Conservation (phyloP, 345 rosid genomes). For the Aquilaria yunnanensis region DNA sequence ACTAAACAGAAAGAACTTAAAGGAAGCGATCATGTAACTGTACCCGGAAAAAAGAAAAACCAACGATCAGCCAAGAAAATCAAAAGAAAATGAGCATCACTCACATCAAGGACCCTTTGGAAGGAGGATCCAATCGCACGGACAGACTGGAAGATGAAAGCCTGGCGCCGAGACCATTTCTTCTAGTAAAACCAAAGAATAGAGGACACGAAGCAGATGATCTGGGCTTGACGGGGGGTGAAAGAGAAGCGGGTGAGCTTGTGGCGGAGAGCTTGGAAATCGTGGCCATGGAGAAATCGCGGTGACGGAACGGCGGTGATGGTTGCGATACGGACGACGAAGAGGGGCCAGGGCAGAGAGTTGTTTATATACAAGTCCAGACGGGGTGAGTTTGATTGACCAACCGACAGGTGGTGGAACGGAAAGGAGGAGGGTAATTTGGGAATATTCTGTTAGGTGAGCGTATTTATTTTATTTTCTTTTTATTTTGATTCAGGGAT, state of each 20-base stretch:
- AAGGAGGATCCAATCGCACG: conserved; percentile 23
- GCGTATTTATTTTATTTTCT: background rate
- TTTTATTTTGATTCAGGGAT: background rate
- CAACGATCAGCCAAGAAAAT: background rate
- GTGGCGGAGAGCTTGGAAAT: conserved; percentile 65
- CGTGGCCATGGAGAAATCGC: conserved; percentile 50
- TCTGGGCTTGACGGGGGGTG: conserved; percentile 34
- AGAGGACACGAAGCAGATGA: conserved; percentile 31
- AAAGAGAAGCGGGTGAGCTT: conserved; percentile 25
- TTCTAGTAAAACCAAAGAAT: conserved; percentile 28
- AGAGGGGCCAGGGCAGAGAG: background rate
- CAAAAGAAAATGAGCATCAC: conserved; percentile 13
- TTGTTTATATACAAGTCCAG: background rate
- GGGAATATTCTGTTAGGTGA: background rate
- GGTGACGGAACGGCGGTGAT: conserved; percentile 7
- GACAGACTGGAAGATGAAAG: conserved; percentile 44
- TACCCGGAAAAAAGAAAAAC: background rate
- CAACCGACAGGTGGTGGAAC: conserved; percentile 8
- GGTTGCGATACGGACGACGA: conserved; percentile 17
- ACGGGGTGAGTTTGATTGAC: background rate
- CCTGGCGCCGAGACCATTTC: conserved; percentile 26
- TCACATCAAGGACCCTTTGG: conserved; percentile 46
- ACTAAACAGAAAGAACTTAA: too few species aligned
- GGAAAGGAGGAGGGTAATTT: conserved; percentile 4
- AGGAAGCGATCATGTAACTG: too few species aligned